phyloP scores from a whole-genome alignment of 768 basidiomycete genomes.

The Leccinum longicurvipes region DNA sequence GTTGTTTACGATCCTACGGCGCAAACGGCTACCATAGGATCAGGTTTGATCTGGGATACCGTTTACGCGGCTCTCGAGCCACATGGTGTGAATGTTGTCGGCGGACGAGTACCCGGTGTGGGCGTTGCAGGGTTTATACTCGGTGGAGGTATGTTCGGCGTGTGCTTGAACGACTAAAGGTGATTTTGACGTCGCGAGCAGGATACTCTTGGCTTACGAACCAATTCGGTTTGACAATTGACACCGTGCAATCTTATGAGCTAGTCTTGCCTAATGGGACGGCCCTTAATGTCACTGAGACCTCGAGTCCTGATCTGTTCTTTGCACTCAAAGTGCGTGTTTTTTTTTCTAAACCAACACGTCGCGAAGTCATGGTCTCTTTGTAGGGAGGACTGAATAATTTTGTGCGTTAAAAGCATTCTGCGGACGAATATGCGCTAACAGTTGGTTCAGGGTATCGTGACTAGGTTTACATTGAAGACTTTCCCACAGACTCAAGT shows the following conservation, averaged over 20 bases:
- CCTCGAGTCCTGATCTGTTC: slow-evolving; percentile 38
- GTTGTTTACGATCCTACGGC: slow-evolving; percentile 36
- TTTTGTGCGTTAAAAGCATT: slow-evolving; percentile 34
- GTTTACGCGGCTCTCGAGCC: slow-evolving; percentile 52
- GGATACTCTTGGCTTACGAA: slow-evolving; percentile 49
- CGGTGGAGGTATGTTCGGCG: slow-evolving; percentile 46
- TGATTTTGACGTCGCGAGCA: not conserved
- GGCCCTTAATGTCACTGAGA: slow-evolving; percentile 33
- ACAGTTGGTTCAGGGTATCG: slow-evolving; percentile 42
- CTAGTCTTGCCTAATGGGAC: slow-evolving; percentile 49
- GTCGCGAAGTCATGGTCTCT: not conserved
- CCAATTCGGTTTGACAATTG: slow-evolving; percentile 55
- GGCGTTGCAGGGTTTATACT: slow-evolving; percentile 57
- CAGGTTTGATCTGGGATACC: slow-evolving; percentile 59
- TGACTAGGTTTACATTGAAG: slow-evolving; percentile 55
- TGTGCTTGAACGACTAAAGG: not conserved
- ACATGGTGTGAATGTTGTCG: slow-evolving; percentile 51
- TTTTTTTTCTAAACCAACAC: not conserved
- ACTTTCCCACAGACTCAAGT: slow-evolving; percentile 53
- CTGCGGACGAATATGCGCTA: not conserved
- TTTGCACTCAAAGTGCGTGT: slow-evolving; percentile 40
- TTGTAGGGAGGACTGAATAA: slow-evolving; percentile 61
- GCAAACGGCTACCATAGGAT: slow-evolving; percentile 39
- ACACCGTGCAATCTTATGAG: slow-evolving; percentile 53
- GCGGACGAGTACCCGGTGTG: slow-evolving; percentile 51